Base-by-base conservation (phyloP, 208 protist species). In the Leptomonas seymouri region DNA sequence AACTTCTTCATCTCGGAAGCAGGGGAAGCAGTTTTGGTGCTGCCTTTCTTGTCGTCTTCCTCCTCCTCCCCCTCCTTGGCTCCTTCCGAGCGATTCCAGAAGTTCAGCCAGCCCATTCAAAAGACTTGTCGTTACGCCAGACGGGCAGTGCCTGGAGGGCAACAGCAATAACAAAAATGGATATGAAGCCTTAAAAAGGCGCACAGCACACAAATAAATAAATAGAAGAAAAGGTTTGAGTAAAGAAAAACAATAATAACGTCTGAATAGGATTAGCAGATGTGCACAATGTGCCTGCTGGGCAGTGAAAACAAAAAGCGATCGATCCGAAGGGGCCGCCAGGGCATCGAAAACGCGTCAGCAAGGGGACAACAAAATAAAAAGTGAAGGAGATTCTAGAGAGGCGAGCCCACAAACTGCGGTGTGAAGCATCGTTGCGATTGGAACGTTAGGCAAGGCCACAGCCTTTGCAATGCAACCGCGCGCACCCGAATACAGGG, bases 1-100 rank as follows among this genome's bases (percentile, higher is more conserved):
- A 95, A 91, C 0, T 63, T 63, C 36, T 53, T 59, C 50, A 66
- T 64, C 62, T 76, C 63, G 6, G 5, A 54, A 12, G 53, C 8
- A 15, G 42, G 28, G 20, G 49, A 14, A 42, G 21, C 0, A 28
- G 20, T 21, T 20, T 18, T 16, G 0, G 55, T 1, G 21, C 25
- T 5, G 34, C 3, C 30, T 1, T 3, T 21, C 23, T 59, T 53
- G 0, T 7, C 36, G 0, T 21, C n/a, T 1, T 28, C 42, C 41
- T 63, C 15, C 42, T 50, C 36, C 44, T 64, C 7, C 18, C 27
- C 39, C 7, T 49, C 45, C 14, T 53, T 25, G 20, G 25, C 36
- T 2, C 21, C 61, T 0, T 30, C 54, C 11, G 30, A 49, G 6
- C 61, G 54, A 16, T 23, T 42, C 71, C 61, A 70, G 39, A 69